Evolutionary conservation across 2,329 filamentous ascomycete species (phyloP), one percentile per base, ranked within the genome.

Genomic region (Alternaria solani): DNA sequence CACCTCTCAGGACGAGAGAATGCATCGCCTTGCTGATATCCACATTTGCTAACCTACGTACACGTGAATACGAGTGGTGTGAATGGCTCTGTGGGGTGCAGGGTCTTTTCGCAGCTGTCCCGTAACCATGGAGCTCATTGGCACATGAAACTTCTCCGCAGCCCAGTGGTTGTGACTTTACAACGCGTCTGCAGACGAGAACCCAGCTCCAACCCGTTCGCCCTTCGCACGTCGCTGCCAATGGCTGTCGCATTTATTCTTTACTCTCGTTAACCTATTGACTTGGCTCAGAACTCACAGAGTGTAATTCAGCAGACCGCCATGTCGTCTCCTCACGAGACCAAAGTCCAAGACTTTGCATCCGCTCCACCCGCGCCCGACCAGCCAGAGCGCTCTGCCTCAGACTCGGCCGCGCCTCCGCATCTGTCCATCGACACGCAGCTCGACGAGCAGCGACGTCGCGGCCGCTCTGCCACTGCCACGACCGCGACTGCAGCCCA

Each of bases 311-410:
- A 20, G n/a, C 18, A 41, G 9, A 38, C 53, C 58, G 52, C 59
- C 18, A 77, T 77, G 74, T 64, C 73, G 44, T 69, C 71, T 32
- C 67, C 66, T 39, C 63, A 57, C 28, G 60, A 67, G 44, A 66
- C 74, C 44, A 71, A 65, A 55, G 70, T 76, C 53, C 71, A 72
- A 23, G 75, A 78, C 67, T 77, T 78, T 57, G 74, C 71, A n/a
- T 60, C 71, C 20, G 61, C 68, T 42, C 57, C 62, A 26, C 63
- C 68, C 16, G 41, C 53, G 23, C 62, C 69, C 18, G 52, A 53
- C 18, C 34, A 59, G 20, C 51, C 64, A 26, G 58, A 64, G 20
- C 59, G 54, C 4, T 54, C 62, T 44, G 32, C 59, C 23, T 51
- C 58, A 8, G 61, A 55, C 25, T 51, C 61, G 9, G 30, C 65